A percentile compares a stretch with the other conserved stretches of the same genome.
Conservation (phyloP, 495 filamentous ascomycete species). For the Penicillium atrosanguineum region DNA sequence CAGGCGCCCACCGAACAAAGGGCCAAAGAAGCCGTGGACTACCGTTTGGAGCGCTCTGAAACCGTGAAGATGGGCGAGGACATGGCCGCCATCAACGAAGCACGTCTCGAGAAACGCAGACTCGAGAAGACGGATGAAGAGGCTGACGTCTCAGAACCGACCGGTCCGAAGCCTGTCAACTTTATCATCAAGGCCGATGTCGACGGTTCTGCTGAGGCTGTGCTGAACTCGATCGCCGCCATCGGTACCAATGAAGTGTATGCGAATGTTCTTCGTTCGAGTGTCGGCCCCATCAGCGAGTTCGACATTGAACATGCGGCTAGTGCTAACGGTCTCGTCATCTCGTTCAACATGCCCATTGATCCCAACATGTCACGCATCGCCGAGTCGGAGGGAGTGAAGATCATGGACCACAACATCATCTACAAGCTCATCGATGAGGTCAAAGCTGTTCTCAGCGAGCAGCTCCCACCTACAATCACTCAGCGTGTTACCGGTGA, state of each 20-base stretch:
- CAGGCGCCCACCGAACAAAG: slow-evolving; percentile 75
- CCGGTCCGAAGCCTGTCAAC: slow-evolving; percentile 62
- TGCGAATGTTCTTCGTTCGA: slow-evolving; percentile 71
- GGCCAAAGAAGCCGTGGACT: slow-evolving; percentile 78
- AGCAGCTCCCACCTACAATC: slow-evolving; percentile 62
- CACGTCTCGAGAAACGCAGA: slow-evolving; percentile 60
- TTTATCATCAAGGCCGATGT: slow-evolving; percentile 94
- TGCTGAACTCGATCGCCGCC: slow-evolving; percentile 66
- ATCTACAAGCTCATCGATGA: slow-evolving; percentile 91
- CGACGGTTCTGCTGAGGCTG: slow-evolving; percentile 87
- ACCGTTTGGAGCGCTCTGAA: slow-evolving; percentile 64
- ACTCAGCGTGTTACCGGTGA: slow-evolving; percentile 74
- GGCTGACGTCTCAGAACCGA: slow-evolving; percentile 25
- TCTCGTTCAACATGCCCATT: slow-evolving; percentile 82
- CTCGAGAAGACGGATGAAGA: slow-evolving; percentile 44
- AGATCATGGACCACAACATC: slow-evolving; percentile 80
- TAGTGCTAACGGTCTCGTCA: slow-evolving; percentile 63
- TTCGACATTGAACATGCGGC: slow-evolving; percentile 87
- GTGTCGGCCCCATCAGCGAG: slow-evolving; percentile 75
- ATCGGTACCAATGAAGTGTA: slow-evolving; percentile 82
- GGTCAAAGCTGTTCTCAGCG: slow-evolving; percentile 65
- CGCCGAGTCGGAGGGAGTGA: slow-evolving; percentile 68
- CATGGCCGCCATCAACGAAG: slow-evolving; percentile 72
- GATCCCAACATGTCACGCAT: slow-evolving; percentile 65
- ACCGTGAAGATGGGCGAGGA: slow-evolving; percentile 61